Evolutionary conservation across 164 flowering plant species (phyloP).

Genomic region (Akebia trifoliata): DNA sequence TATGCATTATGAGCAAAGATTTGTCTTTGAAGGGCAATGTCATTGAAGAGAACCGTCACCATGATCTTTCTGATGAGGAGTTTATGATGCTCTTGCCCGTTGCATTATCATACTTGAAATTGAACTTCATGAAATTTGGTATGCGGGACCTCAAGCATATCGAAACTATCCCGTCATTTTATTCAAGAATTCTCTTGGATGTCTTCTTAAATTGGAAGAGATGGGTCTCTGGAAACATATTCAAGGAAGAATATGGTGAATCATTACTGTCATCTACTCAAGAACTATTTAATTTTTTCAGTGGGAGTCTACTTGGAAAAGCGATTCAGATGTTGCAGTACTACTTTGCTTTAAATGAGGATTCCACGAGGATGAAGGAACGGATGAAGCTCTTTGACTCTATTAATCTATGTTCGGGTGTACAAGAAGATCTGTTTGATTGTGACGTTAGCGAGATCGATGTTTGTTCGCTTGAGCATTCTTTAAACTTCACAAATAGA

Average conservation of each 20-base stretch:
- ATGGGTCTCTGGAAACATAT: conserved; percentile 41
- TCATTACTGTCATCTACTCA: conserved; percentile 37
- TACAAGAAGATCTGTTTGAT: conserved; percentile 39
- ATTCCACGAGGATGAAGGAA: conserved; percentile 28
- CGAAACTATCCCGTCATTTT: conserved; percentile 33
- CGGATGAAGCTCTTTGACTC: conserved; percentile 53
- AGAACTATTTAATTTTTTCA: conserved; percentile 36
- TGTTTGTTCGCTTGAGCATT: conserved; percentile 31
- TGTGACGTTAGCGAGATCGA: conserved; percentile 36
- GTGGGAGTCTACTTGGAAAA: conserved; percentile 62
- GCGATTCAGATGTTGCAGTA: conserved; percentile 48
- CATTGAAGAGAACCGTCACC: conserved; percentile 12
- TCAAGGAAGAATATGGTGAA: conserved; percentile 43
- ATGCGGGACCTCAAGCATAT: conserved; percentile 24
- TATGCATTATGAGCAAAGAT: conserved; percentile 22
- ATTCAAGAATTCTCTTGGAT: conserved; percentile 49
- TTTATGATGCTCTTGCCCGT: conserved; percentile 73
- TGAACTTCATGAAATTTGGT: conserved; percentile 32
- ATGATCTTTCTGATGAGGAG: conserved; percentile 44
- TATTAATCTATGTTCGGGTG: conserved; percentile 29
- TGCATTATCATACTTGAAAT: conserved; percentile 46
- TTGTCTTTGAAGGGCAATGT: conserved; percentile 5
- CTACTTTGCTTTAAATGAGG: conserved; percentile 32
- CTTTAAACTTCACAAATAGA: conserved; percentile 40
- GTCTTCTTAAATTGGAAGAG: conserved; percentile 64